A percentile compares a stretch with the other conserved stretches of the same genome.
Evolutionary conservation across 768 basidiomycete genomes (phyloP).

Genomic region (Pulveroboletus sp.): DNA sequence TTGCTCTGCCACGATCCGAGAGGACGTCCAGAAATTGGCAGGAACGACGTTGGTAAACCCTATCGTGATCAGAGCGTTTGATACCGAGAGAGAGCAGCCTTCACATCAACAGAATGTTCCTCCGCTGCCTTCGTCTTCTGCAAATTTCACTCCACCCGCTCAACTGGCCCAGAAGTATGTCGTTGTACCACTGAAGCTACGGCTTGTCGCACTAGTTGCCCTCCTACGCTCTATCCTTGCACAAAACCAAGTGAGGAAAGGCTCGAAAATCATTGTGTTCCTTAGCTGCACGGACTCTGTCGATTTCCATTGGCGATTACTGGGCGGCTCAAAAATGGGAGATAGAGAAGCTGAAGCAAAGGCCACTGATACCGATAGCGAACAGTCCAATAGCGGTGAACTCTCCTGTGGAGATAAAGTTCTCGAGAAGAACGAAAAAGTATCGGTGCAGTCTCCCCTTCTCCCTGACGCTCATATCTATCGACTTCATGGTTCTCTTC

Average conservation of each 20-base stretch:
- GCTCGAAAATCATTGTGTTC: constrained; percentile 87
- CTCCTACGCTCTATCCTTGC: constrained; percentile 77
- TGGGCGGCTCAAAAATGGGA: constrained; percentile 71
- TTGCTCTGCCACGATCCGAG: constrained; percentile 94
- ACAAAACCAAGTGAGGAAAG: constrained; percentile 47
- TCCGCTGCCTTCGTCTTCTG: constrained; percentile 25
- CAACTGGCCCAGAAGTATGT: constrained; percentile 91
- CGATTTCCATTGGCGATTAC: constrained; percentile 89
- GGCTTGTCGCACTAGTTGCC: constrained; percentile 87
- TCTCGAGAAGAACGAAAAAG: constrained; percentile 31
- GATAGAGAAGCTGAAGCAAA: constrained; percentile 24
- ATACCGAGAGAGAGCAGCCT: constrained; percentile 35
- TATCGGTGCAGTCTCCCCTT: constrained; percentile 65
- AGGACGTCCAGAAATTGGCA: constrained; percentile 91
- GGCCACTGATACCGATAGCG: constrained; percentile 21
- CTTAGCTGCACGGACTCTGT: constrained; percentile 97
- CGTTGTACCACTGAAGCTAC: constrained; percentile 85
- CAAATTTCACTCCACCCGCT: constrained; percentile 88
- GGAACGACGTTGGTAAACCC: constrained; percentile 77
- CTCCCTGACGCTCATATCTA: constrained; percentile 80
- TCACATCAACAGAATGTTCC: constrained; percentile 13
- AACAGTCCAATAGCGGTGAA: constrained; percentile 24
- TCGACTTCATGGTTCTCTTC: constrained; percentile 90
- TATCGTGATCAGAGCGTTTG: constrained; percentile 74
- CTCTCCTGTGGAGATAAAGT: constrained; percentile 22